Evolutionary conservation across 2,329 filamentous ascomycete species (phyloP), one percentile per base, ranked within the genome.

Genomic region (Onygenales sp.): DNA sequence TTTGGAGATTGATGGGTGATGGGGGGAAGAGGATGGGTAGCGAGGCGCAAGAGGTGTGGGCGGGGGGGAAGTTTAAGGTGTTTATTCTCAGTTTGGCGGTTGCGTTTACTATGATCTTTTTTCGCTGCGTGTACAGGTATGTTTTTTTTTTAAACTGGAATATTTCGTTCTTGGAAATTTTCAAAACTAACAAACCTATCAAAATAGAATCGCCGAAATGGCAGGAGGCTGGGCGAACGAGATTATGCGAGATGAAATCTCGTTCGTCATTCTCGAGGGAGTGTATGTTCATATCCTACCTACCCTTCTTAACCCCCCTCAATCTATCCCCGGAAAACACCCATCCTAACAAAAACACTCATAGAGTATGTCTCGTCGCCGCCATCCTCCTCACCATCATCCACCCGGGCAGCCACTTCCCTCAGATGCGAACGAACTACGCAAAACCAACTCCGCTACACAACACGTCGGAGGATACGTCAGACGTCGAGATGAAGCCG

Each of bases 331-430:
- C n/a, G 8, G 39, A 9, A 14, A 39, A 32, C 8, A 17, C 47
- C 36, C 14, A 49, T 11, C 11, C 17, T 14, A 31, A 4, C 17
- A n/a, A 33, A 31, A 7, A 5, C 13, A 35, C 35, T 7, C n/a
- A 49, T 42, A 49, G 47, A 13, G 31, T 82, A 64, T 69, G 82
- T 51, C 64, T 79, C 31, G 66, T 82, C 54, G 72, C 76, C 31
- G 73, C 73, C 13, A 62, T 70, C 14, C 69, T 80, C 17, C 70
- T 83, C 38, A 77, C 78, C 5, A 64, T 68, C 27, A 80, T 81
- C 66, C 74, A 80, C 43, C 79, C 80, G 0, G 79, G 78, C 10
- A 53, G 79, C 44, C 71, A 76, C 58, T 82, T 83, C 69, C 78
- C 78, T 0, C 74, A 75, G 58, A 49, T 49, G 47, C 47, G 47